Base-by-base conservation (phyloP, 352 stramenopile genomes). In the Globisporangium middletonii region DNA sequence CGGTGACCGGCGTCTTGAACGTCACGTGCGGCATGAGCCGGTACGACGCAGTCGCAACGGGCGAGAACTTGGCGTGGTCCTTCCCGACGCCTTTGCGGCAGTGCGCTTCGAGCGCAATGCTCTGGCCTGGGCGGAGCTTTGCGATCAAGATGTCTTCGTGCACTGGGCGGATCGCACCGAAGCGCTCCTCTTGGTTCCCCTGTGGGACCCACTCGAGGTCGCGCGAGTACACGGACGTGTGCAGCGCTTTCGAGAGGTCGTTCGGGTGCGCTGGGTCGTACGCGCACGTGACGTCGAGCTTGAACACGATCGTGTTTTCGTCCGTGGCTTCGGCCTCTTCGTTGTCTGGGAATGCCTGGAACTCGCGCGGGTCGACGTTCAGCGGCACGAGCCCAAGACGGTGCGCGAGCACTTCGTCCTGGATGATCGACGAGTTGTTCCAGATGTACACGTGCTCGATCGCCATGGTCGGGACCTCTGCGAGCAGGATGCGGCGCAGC, bases 31-130 rank as follows among this genome's bases (percentile, higher is more conserved):
- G 92, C 69, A 97, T 84, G 53, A 98, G 61, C 45, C 93, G 79
- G 77, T 99, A 99, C 54, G 86, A 97, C 23, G 96, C 97, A 5
- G 96, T 99, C 1, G 93, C 87, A 18, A 99, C 96, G 2, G 97
- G 97, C 26, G 91, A 98, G 64, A 96, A 99, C 72, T 99, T 99
- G 53, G 97, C 96, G 74, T 99, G 97, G 69, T 98, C 95, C 62
- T 98, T 98, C 23, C 95, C 97, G 5, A 98, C 85, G 27, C 96
- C 96, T 71, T 97, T 97, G 23, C 89, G 83, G 52, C 87, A 97
- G 69, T 98, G 94, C 23, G 91, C 92, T 68, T 99, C 96, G 11
- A 99, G 77, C 48, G 94, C 90, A 65, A 99, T 98, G 50, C 89
- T 91, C 79, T 99, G 96, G 47, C 95, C 95, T 2, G 96, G 95